phyloP scores from a whole-genome alignment of 2,329 filamentous ascomycete species.

The Cordyceps farinosa region DNA sequence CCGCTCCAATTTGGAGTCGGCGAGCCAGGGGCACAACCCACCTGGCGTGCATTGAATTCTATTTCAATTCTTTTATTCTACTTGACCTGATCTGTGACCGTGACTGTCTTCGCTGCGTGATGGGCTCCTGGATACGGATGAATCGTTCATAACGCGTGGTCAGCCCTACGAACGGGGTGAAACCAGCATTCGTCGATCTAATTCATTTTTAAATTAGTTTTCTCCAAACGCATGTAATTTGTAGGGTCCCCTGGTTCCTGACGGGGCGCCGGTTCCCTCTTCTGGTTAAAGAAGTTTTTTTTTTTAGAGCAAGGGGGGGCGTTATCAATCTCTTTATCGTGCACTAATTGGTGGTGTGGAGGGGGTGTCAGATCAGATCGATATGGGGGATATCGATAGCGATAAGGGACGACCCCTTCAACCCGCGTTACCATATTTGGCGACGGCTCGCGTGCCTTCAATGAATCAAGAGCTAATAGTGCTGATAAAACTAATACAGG shows the following conservation, averaged over 20 bases:
- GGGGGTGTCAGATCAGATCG: not conserved
- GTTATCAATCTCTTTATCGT: not conserved
- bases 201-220: not conserved
- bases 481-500: too few species aligned
- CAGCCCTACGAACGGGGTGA: constrained; percentile 10
- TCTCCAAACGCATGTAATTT: not conserved
- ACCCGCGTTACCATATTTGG: not conserved
- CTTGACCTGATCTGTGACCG: not conserved
- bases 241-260: not conserved
- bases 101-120: too few species aligned
- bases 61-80: constrained; percentile 1
- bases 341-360: not conserved
- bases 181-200: not conserved
- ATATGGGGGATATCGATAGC: not conserved
- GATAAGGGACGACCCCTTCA: not conserved
- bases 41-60: constrained; percentile 15
- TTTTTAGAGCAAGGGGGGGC: not conserved
- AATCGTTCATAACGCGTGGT: not conserved
- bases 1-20: constrained; percentile 9
- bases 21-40: constrained; percentile 18
- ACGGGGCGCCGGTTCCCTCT: not conserved
- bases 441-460: too few species aligned
- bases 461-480: too few species aligned
- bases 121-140: too few species aligned
- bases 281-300: not conserved